Percentiles rank a stretch among this genome's conserved stretches.
phyloP scores from a whole-genome alignment of 345 rosid genomes.

The Viola odorata region DNA sequence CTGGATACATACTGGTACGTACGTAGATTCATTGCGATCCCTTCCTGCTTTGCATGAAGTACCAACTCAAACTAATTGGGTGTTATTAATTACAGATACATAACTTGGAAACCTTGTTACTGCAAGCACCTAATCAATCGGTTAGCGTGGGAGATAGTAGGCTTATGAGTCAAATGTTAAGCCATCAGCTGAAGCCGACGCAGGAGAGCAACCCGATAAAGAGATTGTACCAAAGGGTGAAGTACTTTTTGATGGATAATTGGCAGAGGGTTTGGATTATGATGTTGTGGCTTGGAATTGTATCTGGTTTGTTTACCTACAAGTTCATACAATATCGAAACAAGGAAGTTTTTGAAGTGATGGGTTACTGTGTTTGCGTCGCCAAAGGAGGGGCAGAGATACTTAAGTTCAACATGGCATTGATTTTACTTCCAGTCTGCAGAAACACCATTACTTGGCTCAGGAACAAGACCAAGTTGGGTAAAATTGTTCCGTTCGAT shows the following conservation, averaged over 20 bases:
- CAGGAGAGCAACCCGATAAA: constrained; percentile 47
- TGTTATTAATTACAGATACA: constrained; percentile 35
- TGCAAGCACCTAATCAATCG: constrained; percentile 80
- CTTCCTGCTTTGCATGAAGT: neutral
- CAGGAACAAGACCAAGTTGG: constrained; percentile 74
- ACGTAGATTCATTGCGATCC: neutral
- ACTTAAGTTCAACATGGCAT: constrained; percentile 82
- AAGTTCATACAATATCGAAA: constrained; percentile 62
- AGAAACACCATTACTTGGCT: constrained; percentile 91
- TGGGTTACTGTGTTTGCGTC: constrained; percentile 82
- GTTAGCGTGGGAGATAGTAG: constrained; percentile 61
- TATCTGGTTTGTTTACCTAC: constrained; percentile 55
- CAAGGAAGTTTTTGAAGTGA: constrained; percentile 49
- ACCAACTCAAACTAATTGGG: too few relatives aligned
- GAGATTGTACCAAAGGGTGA: constrained; percentile 34
- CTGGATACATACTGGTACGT: constrained; percentile 72
- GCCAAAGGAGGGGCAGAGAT: constrained; percentile 94
- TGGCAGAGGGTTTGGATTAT: constrained; percentile 86
- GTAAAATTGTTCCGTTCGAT: constrained; percentile 67
- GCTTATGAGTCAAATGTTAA: constrained; percentile 62
- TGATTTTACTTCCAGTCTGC: constrained; percentile 72
- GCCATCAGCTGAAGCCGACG: constrained; percentile 78
- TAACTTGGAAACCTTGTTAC: constrained; percentile 59
- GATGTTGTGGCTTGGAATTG: constrained; percentile 62
- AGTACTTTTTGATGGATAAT: constrained; percentile 68